Base-by-base conservation (phyloP, 768 basidiomycete species). In the Myochromella boudieri region DNA sequence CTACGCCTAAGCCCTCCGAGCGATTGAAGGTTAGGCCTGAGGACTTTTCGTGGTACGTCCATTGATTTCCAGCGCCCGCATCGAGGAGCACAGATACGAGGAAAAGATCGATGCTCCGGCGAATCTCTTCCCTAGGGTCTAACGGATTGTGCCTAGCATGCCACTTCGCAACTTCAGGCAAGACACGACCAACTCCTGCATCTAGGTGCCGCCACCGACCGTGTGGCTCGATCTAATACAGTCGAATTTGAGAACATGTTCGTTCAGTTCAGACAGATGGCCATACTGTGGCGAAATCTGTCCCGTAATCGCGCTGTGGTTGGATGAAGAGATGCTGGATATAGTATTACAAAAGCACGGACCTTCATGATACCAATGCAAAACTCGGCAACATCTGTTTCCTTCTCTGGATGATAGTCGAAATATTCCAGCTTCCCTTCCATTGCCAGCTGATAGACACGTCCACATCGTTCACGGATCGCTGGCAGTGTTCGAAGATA, bases 151-250 rank as follows among this genome's bases (percentile, higher is more conserved):
- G 46, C 0, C 67, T 61, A 0, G 68, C 51, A 0, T 69, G 65
- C 89, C 89, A 91, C 32, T 72, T 66, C 0, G 63, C 57, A 15
- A 89, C 67, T 22, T 90, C 65, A 11, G 82, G 80, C 29, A 71
- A 63, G 37, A 94, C 76, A 34, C 91, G 85, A 21, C 77, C 68
- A 1, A 70, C 61, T 3, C 84, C 84, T 3, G 83, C 75, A 58
- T 92, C 88, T 25, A 95, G 80, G 60, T 95, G 93, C 25, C 90
- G 71, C 94, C 94, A 95, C 18, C 93, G 80, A 11, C 92, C 87
- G 57, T 94, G 91, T 11, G 91, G 88, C 3, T 84, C 83, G 29
- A 93, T 92, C 91, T 92, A 46, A 11, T 10, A 31, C n/a, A 7
- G 39, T 46, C 24, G 28, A 24, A 14, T n/a, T 45, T 37, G 15